Base-by-base conservation (phyloP, 306 rosid species). In the Fragaria vesca region DNA sequence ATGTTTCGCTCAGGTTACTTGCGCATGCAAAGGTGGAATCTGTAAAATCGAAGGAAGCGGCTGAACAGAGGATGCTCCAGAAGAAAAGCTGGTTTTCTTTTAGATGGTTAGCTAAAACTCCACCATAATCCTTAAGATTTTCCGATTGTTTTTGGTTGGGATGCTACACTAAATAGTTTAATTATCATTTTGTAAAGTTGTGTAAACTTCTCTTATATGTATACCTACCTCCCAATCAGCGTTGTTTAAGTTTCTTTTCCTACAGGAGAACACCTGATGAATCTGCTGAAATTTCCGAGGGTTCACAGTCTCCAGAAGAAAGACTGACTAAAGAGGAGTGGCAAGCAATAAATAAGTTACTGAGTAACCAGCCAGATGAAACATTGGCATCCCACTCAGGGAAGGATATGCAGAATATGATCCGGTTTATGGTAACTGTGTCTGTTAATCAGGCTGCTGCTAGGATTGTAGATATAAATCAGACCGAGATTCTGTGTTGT, bases 11-110 rank as follows among this genome's bases (percentile, higher is more conserved):
- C 58, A 95, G 99, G 94, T 85, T 95, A 81, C 97, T 89, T 84
- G 99, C 97, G 18, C 99, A 93, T 84, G 99, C 99, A 54, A 95
- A 93, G 89, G 91, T 91, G 66, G 97, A 91, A 84, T 89, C 91
- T 78, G 97, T 87, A 76, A 95, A 95, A 77, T 91, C 93, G 57
- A 95, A 90, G 92, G 97, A 89, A 82, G 99, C 93, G 45, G 97
- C 97, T 66, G 96, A 89, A 76, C 93, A 82, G 85, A 91, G 88
- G 83, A 86, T 69, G 73, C 79, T 82, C 66, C 85, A 80, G 86
- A 93, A 86, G 79, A 87, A 86, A 82, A 76, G 97, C 87, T 95
- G 99, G 99, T 90, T 95, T 90, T 90, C 97, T 5, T 91, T 91
- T 77, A 38, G 82, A 46, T 93, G 99, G 99, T 95, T 80, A 86